phyloP scores from a whole-genome alignment of 441 rosid genomes.

The Pelargonium myrrhifolium region DNA sequence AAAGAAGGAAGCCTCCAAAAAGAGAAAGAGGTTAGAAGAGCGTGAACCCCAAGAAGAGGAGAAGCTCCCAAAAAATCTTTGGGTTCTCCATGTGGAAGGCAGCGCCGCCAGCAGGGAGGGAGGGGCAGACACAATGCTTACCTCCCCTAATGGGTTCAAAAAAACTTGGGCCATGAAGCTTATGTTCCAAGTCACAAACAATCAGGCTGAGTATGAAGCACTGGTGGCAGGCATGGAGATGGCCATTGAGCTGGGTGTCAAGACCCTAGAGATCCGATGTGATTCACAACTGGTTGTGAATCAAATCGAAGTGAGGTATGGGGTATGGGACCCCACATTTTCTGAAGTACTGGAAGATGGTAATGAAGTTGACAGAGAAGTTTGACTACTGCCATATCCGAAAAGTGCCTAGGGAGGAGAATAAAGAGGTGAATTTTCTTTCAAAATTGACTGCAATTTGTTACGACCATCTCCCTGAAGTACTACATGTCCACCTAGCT shows the following conservation, averaged over 20 bases:
- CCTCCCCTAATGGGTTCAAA: not conserved
- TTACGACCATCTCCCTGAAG: too few species aligned
- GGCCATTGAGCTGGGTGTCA: not conserved
- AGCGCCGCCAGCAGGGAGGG: not conserved
- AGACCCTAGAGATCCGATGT: not conserved
- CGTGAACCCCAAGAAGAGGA: too few species aligned
- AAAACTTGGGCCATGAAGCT: not conserved
- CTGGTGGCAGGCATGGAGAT: not conserved
- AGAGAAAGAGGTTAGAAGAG: too few species aligned
- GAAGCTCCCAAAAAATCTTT: too few species aligned
- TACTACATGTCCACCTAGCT: too few species aligned
- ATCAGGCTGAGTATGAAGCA: conserved; percentile 1
- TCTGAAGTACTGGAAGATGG: not conserved
- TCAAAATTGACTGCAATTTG: too few species aligned
- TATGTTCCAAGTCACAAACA: not conserved
- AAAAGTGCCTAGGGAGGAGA: too few species aligned
- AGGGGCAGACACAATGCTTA: not conserved
- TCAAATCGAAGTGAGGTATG: not conserved
- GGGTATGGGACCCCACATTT: not conserved
- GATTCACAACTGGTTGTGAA: not conserved
- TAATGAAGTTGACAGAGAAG: too few species aligned
- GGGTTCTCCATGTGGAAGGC: not conserved
- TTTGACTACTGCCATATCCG: too few species aligned
- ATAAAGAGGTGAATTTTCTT: too few species aligned
- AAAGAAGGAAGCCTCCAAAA: too few species aligned